phyloP scores from a whole-genome alignment of 495 filamentous ascomycete genomes.

The Hyaloscypha hepaticicola region DNA sequence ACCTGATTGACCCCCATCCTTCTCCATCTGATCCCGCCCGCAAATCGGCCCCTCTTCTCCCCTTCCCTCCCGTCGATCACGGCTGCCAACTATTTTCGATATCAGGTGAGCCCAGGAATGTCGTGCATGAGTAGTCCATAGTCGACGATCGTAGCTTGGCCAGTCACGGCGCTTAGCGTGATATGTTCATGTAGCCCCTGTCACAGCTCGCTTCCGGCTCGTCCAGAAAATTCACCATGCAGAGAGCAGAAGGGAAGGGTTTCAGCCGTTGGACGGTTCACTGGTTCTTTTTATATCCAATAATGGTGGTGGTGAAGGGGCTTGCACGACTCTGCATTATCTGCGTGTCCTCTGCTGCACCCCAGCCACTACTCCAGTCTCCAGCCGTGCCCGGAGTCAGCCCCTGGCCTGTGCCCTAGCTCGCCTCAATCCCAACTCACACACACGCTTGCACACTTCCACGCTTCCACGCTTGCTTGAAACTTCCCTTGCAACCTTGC shows the following conservation, averaged over 20 bases:
- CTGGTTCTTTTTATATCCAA: not conserved
- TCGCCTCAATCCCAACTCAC: too few species aligned
- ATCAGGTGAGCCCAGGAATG: constrained; percentile 5
- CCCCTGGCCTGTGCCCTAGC: too few species aligned
- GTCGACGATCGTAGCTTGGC: not conserved
- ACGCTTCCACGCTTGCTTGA: too few species aligned
- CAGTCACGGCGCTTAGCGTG: constrained; percentile 14
- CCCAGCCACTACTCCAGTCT: too few species aligned
- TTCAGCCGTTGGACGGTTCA: not conserved
- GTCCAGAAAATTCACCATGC: not conserved
- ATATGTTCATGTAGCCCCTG: not conserved
- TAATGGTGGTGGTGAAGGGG: too few species aligned
- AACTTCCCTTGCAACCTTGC: too few species aligned
- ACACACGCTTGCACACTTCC: too few species aligned
- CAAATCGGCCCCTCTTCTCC: not conserved
- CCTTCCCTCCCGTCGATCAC: not conserved
- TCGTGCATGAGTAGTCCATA: constrained; percentile 11
- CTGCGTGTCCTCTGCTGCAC: not conserved
- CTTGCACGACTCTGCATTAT: too few species aligned
- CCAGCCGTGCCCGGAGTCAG: too few species aligned
- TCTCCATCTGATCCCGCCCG: not conserved
- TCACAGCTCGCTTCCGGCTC: not conserved
- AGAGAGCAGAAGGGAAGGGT: not conserved
- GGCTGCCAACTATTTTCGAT: not conserved
- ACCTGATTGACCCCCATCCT: constrained; percentile 2